Percentiles rank a stretch among this genome's conserved stretches.
phyloP scores from a whole-genome alignment of 345 rosid species.

The Cardamine occulta region DNA sequence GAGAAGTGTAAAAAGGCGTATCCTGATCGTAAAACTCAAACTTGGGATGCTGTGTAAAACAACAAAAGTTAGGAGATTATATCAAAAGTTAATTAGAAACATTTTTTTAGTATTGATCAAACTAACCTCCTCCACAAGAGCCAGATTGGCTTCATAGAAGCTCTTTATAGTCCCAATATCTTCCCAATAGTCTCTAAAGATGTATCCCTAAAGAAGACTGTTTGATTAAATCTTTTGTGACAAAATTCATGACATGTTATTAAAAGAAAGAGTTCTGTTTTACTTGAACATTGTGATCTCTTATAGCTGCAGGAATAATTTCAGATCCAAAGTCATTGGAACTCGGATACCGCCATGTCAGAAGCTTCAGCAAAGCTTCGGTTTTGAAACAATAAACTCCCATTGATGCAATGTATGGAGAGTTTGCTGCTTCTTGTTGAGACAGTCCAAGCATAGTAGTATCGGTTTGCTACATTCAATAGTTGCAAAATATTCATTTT shows the following conservation, averaged over 20 bases:
- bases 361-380: conserved; percentile 66
- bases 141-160: conserved; percentile 92
- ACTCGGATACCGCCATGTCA: conserved; percentile 77
- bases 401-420: conserved; percentile 92
- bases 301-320: conserved; percentile 86
- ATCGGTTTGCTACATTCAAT: conserved; percentile 70
- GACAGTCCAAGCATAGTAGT: conserved; percentile 70
- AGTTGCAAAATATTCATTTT: background rate
- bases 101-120: background rate
- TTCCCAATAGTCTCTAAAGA: conserved; percentile 91
- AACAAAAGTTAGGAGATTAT: background rate
- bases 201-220: conserved; percentile 59
- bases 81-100: background rate
- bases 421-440: conserved; percentile 60
- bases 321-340: conserved; percentile 95
- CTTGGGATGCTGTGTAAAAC: conserved; percentile 59
- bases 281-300: conserved; percentile 82
- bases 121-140: conserved; percentile 85
- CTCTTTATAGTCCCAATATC: conserved; percentile 91
- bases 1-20: conserved; percentile 93
- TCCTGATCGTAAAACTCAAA: conserved; percentile 88
- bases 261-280: conserved; percentile 20
- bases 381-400: conserved; percentile 89
- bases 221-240: background rate
- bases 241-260: background rate